These are phyloP conservation scores for Trichoderma aggressivum DNA, from an alignment of 2,329 filamentous ascomycete species.

Conservation along the genomic window DNA sequence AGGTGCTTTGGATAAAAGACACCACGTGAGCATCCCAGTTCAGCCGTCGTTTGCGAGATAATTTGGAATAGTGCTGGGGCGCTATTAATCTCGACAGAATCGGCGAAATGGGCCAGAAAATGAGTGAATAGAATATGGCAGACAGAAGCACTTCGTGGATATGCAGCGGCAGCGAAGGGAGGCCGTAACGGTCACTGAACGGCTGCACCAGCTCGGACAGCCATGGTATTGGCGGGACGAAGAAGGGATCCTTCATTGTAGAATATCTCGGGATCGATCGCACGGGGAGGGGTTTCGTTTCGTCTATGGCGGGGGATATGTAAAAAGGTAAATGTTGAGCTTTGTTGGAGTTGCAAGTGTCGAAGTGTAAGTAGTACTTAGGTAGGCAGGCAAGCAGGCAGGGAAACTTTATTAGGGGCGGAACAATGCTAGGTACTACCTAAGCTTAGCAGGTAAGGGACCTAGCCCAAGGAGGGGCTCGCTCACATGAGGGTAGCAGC, in stretches of 20 bases:
- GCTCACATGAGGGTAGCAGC: background rate
- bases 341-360: background rate
- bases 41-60: slow-evolving; percentile 58
- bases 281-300: background rate
- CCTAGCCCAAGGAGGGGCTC: background rate
- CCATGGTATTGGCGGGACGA: slow-evolving; percentile 58
- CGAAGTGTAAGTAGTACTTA: background rate
- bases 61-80: slow-evolving; percentile 62
- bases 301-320: background rate
- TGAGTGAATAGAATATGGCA: slow-evolving; percentile 64
- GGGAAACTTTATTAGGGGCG: background rate
- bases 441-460: too few species aligned
- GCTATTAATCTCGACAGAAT: slow-evolving; percentile 60
- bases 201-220: slow-evolving; percentile 58
- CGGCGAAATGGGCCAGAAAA: slow-evolving; percentile 66
- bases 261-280: background rate
- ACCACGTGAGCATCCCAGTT: slow-evolving; percentile 88
- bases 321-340: background rate
- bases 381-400: background rate
- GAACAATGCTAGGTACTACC: background rate
- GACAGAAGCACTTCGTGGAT: slow-evolving; percentile 71
- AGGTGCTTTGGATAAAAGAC: slow-evolving; percentile 70
- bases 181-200: slow-evolving; percentile 56
- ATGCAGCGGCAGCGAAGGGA: slow-evolving; percentile 70
- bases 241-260: slow-evolving; percentile 71